Base-by-base conservation (phyloP, 768 basidiomycete genomes). In the Trametes villosa region DNA sequence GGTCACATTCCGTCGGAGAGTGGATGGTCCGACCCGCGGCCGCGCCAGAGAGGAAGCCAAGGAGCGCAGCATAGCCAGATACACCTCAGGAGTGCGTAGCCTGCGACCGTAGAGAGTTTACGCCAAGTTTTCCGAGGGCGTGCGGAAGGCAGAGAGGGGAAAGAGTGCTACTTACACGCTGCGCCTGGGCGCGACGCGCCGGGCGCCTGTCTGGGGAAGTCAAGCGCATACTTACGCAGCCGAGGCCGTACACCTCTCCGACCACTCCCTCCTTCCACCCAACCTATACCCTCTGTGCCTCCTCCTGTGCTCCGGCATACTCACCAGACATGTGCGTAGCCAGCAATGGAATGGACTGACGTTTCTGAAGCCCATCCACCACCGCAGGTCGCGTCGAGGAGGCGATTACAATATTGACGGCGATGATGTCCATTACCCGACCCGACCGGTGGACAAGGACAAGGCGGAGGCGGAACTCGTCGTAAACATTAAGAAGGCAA, bases 401-500 rank as follows among this genome's bases (percentile, higher is more conserved):
- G 53, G 65, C 22, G 69, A 65, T 24, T 90, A 87, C 71, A 90
- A 91, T 67, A 78, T 88, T 58, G 91, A 92, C 65, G 88, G 89
- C 65, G 92, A 92, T 67, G 82, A 84, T 30, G 83, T 92, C 60
- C 94, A 97, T 74, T 94, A 94, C 75, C 96, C 96, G 29, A 98
- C 96, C 30, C 86, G 96, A 59, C 96, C 96, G 27, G 97, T 99
- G 26, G 96, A 98, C 79, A 98, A 93, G 80, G 97, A 98, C 71
- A 97, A 95, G 80, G 95, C 94, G 46, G 97, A 99, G 73, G 84
- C 88, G 55, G 97, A 98, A 74, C 85, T 99, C 18, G 87, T 88
- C 18, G 82, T 96, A 33, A 95, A 96, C 71, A 96, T 99, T 75
- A 99, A 99, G 84, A 99, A 99, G 74, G 97, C 97, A 4, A 98